These are phyloP conservation scores for Diphasiastrum complanatum DNA, from an alignment of 83 land plant species.

Conservation along the genomic window DNA sequence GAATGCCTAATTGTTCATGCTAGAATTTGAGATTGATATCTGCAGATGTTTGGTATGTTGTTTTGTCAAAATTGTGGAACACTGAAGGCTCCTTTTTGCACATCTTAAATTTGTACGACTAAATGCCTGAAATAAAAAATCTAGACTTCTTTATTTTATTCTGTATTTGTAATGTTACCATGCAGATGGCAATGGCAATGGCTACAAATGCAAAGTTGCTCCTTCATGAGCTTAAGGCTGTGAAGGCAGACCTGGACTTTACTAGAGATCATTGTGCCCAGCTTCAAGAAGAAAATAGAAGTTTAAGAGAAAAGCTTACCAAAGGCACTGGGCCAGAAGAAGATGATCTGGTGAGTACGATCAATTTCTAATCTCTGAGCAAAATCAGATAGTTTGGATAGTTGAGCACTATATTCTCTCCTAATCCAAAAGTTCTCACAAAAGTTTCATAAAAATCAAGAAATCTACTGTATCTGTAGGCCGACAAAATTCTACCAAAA, in stretches of 20 bases:
- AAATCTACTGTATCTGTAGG: neutral
- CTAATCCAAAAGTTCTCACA: neutral
- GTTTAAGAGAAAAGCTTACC: conserved; percentile 43
- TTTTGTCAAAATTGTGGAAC: too few relatives aligned
- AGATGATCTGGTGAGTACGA: conserved; percentile 63
- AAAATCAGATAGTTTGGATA: neutral
- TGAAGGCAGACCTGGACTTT: conserved; percentile 40
- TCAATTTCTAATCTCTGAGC: neutral
- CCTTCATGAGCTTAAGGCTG: conserved; percentile 48
- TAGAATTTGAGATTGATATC: too few relatives aligned
- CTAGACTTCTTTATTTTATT: too few relatives aligned
- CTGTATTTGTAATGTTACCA: too few relatives aligned
- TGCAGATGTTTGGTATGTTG: too few relatives aligned
- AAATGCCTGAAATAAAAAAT: too few relatives aligned
- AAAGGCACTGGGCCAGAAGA: conserved; percentile 55
- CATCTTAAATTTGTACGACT: too few relatives aligned
- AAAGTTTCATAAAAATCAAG: neutral
- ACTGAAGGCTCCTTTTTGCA: too few relatives aligned
- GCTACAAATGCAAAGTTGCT: conserved; percentile 50
- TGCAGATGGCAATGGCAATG: conserved; percentile 64
- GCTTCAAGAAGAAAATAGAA: conserved; percentile 65
- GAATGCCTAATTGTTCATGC: too few relatives aligned
- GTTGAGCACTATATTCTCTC: neutral
- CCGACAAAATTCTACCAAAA: too few relatives aligned
- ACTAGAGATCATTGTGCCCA: conserved; percentile 49